Evolutionary conservation across 805 yeast species (phyloP), one percentile per base, ranked within the genome.

Genomic region (Schwanniomyces vanrijiae): DNA sequence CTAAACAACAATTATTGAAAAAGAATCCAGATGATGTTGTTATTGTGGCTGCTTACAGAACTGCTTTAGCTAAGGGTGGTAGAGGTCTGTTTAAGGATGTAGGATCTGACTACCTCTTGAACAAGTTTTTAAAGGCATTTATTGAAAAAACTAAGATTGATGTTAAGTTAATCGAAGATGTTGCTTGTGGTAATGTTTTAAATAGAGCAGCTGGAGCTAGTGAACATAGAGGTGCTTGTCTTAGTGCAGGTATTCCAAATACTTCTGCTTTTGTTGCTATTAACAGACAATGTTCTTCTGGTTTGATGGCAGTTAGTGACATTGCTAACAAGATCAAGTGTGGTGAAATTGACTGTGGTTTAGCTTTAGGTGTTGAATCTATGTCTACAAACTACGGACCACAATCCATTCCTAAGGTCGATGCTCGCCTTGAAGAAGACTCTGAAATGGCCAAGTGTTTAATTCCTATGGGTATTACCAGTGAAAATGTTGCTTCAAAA

Each of bases 401-500:
- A 20, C 79, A 80, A 55, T 82, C 92, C 35, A 71, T 85, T 49
- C 86, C 90, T 44, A 65, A 67, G 60, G 58, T 71, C 28, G 71
- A 68, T 55, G 40, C 53, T 11, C 47, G 37, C 18, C 59, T 71
- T 53, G 61, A 58, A 48, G 74, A 71, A 19, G 51, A 71, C 54
- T 55, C 62, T 19, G 71, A 69, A 56, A 64, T 73, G 68, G 66
- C 60, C 51, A 84, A 84, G 66, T 92, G 97, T 71, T 71, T 86
- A 67, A 82, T 92, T 52, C 98, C 98, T 55, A 92, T 92, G 98
- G 98, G 98, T 40, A 84, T 85, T 60, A 92, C 98, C 45, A 88
- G 90, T 62, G 98, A 92, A 73, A 92, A 92, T 66, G 88, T 92
- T 47, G 91, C 95, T 24, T 66, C 69, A 37, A 78, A 78, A 65